Conservation (phyloP, 345 rosid genomes). For the Populus euphratica region DNA sequence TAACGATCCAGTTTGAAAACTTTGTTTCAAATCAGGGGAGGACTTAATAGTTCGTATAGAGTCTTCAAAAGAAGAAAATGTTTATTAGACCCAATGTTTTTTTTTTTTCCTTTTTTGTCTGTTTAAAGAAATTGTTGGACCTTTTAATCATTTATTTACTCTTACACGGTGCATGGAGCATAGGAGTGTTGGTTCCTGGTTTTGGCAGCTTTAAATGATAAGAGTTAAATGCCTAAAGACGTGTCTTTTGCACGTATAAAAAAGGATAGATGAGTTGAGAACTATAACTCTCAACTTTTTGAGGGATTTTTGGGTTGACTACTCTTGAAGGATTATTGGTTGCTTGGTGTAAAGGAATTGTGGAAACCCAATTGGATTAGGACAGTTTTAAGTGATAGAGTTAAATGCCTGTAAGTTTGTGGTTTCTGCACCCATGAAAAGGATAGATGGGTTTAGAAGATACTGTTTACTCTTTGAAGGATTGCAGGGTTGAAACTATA, state of each 20-base stretch:
- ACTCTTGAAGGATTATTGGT: neutral
- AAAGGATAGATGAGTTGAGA: neutral
- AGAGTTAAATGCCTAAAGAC: neutral
- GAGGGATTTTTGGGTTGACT: neutral
- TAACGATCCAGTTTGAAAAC: too few species aligned
- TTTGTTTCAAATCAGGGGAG: too few species aligned
- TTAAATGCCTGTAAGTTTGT: neutral
- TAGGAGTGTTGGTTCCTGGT: neutral
- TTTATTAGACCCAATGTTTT: neutral
- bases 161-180: neutral
- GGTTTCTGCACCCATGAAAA: neutral
- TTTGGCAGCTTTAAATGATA: neutral
- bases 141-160: neutral
- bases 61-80: neutral
- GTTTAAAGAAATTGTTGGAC: neutral
- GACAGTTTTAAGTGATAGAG: neutral
- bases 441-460: neutral
- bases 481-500: neutral
- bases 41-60: too few species aligned
- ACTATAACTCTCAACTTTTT: neutral
- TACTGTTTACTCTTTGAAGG: neutral
- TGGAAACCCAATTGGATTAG: neutral
- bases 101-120: too few species aligned
- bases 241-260: neutral
- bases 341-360: neutral